phyloP scores from a whole-genome alignment of 1,139 yeast species.

The Blastobotrys malaysiensis region DNA sequence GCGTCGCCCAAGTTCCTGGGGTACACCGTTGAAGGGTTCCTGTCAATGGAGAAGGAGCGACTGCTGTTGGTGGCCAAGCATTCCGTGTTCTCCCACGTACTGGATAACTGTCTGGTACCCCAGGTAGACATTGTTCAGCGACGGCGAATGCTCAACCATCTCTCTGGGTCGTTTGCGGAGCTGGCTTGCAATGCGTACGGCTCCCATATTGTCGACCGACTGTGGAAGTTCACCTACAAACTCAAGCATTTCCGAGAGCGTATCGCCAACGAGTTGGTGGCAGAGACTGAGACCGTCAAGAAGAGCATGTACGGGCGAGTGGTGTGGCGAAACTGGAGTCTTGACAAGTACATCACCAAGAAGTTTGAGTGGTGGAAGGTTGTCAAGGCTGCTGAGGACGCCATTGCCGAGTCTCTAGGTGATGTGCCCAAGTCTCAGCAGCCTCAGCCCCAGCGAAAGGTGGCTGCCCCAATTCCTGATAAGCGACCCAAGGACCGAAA shows the following conservation, averaged over 20 bases:
- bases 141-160: conserved; percentile 59
- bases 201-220: conserved; percentile 80
- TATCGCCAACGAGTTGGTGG: conserved; percentile 62
- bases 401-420: conserved; percentile 14
- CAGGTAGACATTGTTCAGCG: conserved; percentile 54
- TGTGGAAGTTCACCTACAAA: conserved; percentile 74
- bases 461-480: not conserved
- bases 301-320: conserved; percentile 80
- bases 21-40: conserved; percentile 54
- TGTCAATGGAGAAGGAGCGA: conserved; percentile 54
- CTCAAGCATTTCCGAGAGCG: conserved; percentile 84
- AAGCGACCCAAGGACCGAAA: conserved; percentile 3
- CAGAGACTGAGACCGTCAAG: conserved; percentile 65
- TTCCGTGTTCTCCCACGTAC: conserved; percentile 84
- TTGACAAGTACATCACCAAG: conserved; percentile 71
- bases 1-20: conserved; percentile 58
- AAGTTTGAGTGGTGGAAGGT: conserved; percentile 77
- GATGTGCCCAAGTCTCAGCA: conserved; percentile 7
- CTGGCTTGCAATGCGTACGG: conserved; percentile 86
- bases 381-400: conserved; percentile 63
- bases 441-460: not conserved
- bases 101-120: conserved; percentile 39
- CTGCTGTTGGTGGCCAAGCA: conserved; percentile 72
- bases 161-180: conserved; percentile 45
- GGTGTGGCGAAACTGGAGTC: conserved; percentile 93